Conservation (phyloP, 2,329 filamentous ascomycete genomes). For the Nemania sp. region DNA sequence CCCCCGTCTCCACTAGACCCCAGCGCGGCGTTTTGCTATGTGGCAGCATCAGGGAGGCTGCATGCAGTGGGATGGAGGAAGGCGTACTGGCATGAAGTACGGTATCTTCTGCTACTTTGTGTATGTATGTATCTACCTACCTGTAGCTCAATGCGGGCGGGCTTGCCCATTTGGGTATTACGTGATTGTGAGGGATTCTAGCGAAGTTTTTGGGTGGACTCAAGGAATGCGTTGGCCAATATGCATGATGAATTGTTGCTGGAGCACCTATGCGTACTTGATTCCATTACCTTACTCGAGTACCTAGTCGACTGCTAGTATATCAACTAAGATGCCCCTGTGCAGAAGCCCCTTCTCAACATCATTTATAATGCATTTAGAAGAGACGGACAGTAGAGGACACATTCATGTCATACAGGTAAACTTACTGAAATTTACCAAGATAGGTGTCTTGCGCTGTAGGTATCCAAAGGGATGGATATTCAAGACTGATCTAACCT, state of each 20-base stretch:
- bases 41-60: conserved; percentile 9
- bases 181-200: not conserved
- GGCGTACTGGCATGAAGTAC: not conserved
- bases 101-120: too few relatives aligned
- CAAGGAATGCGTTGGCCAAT: conserved; percentile 16
- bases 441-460: too few relatives aligned
- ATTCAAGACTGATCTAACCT: too few relatives aligned
- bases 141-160: not conserved
- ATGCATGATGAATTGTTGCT: conserved; percentile 26
- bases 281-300: too few relatives aligned
- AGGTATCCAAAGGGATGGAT: too few relatives aligned
- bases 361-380: too few relatives aligned
- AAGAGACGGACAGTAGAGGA: too few relatives aligned
- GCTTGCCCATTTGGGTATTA: not conserved
- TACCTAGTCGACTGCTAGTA: too few relatives aligned
- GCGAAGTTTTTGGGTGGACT: conserved; percentile 12
- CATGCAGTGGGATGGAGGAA: conserved; percentile 5
- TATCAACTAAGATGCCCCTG: too few relatives aligned
- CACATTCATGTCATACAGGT: too few relatives aligned
- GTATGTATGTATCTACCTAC: not conserved
- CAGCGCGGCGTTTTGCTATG: conserved; percentile 7
- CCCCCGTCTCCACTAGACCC: not conserved
- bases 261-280: not conserved
- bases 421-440: too few relatives aligned
- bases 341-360: too few relatives aligned